Percentiles rank a stretch among this genome's conserved stretches.
phyloP scores from a whole-genome alignment of 192 early-diverging fungal genomes.

The Irineochytrium annulatum region DNA sequence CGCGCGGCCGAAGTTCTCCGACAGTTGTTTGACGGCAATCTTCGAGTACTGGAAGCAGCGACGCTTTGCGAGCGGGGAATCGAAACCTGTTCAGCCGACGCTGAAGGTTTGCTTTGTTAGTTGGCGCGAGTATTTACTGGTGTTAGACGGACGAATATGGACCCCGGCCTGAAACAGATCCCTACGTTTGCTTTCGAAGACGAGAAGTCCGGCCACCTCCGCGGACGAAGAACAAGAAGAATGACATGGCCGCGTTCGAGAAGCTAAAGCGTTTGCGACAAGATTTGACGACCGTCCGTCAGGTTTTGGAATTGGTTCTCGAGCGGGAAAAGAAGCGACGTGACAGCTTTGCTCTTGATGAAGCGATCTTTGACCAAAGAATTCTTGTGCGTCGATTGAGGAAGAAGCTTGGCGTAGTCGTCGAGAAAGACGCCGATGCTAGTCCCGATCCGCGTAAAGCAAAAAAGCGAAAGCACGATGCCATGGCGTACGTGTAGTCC shows the following conservation, averaged over 20 bases:
- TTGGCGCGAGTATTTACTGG: no score
- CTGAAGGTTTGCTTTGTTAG: constrained; percentile 53
- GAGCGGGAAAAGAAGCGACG: constrained; percentile 73
- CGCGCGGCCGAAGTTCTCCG: constrained; percentile 23
- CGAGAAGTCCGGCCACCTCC: constrained; percentile 74
- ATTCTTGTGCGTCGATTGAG: constrained; percentile 59
- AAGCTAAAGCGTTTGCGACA: constrained; percentile 74
- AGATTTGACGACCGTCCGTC: constrained; percentile 72
- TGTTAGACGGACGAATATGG: constrained; percentile 56
- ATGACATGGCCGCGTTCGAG: constrained; percentile 81
- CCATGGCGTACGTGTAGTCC: constrained; percentile 29
- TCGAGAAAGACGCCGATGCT: constrained; percentile 49
- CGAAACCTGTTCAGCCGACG: constrained; percentile 53
- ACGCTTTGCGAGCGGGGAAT: constrained; percentile 34
- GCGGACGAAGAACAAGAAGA: constrained; percentile 70
- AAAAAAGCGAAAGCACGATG: constrained; percentile 33
- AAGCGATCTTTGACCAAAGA: constrained; percentile 69
- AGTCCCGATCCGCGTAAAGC: constrained; percentile 36
- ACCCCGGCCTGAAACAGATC: constrained; percentile 68
- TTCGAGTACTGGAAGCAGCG: constrained; percentile 55
- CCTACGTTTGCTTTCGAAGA: constrained; percentile 95
- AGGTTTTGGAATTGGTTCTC: constrained; percentile 75
- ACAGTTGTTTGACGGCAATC: constrained; percentile 22
- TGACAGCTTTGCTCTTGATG: constrained; percentile 71
- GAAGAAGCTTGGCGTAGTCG: constrained; percentile 63